Evolutionary conservation across 257 asterid species (phyloP).

Genomic region (Anisodus tanguticus): DNA sequence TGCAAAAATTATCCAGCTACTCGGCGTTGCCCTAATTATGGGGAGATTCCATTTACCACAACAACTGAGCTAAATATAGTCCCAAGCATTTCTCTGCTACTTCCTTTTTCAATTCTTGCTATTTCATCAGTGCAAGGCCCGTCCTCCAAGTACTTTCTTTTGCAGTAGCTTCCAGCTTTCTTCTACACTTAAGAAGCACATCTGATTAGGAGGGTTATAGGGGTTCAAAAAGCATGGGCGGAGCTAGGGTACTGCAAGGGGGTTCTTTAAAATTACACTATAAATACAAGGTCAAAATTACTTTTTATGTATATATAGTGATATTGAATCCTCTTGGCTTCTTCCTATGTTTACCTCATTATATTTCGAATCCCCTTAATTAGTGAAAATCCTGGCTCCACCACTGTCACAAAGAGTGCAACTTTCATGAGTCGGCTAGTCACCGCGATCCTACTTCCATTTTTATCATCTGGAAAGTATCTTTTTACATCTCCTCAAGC

Average conservation of each 20-base stretch:
- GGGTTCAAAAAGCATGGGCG: not conserved
- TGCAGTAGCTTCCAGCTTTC: conserved; percentile 43
- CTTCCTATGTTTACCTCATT: too few species aligned
- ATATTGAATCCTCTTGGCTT: too few species aligned
- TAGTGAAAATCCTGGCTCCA: too few species aligned
- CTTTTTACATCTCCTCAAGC: conserved; percentile 37
- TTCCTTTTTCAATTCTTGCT: conserved; percentile 34
- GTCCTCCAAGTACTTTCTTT: conserved; percentile 29
- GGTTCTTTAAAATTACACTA: too few species aligned
- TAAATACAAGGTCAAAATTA: too few species aligned
- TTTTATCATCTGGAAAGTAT: conserved; percentile 39
- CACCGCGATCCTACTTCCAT: conserved; percentile 42
- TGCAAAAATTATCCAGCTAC: conserved; percentile 34
- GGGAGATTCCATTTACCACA: conserved; percentile 38
- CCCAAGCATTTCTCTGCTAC: conserved; percentile 41
- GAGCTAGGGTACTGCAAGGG: too few species aligned
- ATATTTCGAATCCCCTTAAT: too few species aligned
- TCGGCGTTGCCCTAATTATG: conserved; percentile 22
- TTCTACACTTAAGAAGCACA: conserved; percentile 37
- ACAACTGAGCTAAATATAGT: conserved; percentile 41
- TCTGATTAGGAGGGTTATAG: conserved; percentile 28
- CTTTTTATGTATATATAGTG: too few species aligned
- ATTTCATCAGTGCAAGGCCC: conserved; percentile 31
- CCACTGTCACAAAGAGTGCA: conserved; percentile 18
- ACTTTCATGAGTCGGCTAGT: conserved; percentile 34